phyloP scores from a whole-genome alignment of 129 eudicot genomes.

The Apium graveolens region DNA sequence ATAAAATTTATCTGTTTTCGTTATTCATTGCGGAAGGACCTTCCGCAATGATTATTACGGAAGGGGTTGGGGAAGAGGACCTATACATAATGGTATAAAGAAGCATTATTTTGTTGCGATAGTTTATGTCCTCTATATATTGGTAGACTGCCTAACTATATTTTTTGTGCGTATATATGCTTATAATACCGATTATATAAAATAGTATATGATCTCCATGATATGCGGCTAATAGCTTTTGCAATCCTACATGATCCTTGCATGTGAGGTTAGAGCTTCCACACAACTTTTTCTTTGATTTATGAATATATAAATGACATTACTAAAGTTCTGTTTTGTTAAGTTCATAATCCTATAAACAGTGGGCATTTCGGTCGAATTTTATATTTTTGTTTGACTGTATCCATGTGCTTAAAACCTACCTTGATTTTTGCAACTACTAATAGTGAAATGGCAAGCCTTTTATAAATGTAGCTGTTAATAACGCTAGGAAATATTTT shows the following conservation, averaged over 20 bases:
- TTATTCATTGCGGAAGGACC: no score
- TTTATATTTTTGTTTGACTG: background rate
- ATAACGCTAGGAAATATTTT: no score
- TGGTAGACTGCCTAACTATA: background rate
- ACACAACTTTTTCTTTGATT: background rate
- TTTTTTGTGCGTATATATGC: background rate
- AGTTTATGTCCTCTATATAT: background rate
- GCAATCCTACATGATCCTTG: constrained; percentile 17
- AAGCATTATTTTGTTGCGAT: background rate
- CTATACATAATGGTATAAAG: no score
- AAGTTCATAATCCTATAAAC: constrained; percentile 8
- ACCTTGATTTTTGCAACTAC: background rate
- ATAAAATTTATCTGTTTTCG: no score
- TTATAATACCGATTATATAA: no score
- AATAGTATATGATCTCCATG: constrained; percentile 6
- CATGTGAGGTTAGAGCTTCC: constrained; percentile 24
- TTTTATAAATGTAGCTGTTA: background rate
- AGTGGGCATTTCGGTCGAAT: constrained; percentile 26
- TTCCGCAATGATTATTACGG: no score
- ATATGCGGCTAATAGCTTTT: constrained; percentile 23
- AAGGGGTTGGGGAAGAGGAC: no score
- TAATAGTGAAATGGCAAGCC: background rate
- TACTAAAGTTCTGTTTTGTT: background rate
- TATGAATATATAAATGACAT: background rate
- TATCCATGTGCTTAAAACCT: constrained; percentile 28